Evolutionary conservation across 441 rosid genomes (phyloP).

Genomic region (Aleurites moluccanus): DNA sequence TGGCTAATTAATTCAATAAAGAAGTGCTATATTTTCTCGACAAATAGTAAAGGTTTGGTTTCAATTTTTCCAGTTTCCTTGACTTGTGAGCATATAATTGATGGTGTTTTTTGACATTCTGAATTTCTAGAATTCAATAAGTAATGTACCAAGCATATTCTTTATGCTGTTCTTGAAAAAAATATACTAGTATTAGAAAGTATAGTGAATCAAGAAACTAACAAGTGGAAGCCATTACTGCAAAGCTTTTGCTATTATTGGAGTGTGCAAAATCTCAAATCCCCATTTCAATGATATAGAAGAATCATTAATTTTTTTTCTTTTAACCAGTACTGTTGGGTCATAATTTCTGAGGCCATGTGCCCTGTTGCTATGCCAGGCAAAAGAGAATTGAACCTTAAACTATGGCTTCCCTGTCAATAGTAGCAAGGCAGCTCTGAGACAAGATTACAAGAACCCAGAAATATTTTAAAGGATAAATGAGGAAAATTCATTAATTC

Average conservation of each 20-base stretch:
- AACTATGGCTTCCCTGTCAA: not conserved
- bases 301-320: not conserved
- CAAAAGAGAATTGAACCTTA: not conserved
- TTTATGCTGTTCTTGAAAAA: constrained; percentile 7
- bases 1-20: too few species aligned
- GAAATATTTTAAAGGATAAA: not conserved
- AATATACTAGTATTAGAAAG: not conserved
- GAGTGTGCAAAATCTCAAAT: not conserved
- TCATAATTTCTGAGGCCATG: constrained; percentile 13
- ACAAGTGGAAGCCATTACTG: constrained; percentile 32
- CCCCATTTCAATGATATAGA: constrained; percentile 20
- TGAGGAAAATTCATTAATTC: not conserved
- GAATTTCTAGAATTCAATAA: not conserved
- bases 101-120: not conserved
- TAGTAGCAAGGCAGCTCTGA: not conserved
- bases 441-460: not conserved
- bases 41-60: not conserved
- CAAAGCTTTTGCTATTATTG: not conserved
- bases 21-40: too few species aligned
- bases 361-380: not conserved
- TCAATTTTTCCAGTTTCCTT: not conserved
- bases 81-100: not conserved
- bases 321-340: not conserved
- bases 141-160: constrained; percentile 23
- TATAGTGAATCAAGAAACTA: not conserved